Evolutionary conservation across 139 green algal genomes (phyloP).

Genomic region (Chlorella sp.): DNA sequence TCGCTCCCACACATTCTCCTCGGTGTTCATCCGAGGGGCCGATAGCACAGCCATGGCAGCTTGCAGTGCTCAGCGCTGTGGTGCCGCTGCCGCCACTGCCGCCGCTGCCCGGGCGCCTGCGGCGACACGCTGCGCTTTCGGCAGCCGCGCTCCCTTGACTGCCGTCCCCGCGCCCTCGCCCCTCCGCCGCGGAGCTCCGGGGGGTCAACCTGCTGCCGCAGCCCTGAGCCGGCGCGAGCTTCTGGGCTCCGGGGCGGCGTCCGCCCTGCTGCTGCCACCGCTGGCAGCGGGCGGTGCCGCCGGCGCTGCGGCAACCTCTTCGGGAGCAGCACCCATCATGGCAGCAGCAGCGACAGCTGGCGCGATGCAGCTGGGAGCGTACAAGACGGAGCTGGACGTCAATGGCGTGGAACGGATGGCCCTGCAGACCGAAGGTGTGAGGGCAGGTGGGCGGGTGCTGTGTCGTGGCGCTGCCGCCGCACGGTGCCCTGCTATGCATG

Average conservation of each 20-base stretch:
- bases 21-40: too few species aligned
- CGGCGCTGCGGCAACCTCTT: background rate
- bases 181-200: background rate
- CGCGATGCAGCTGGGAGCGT: background rate
- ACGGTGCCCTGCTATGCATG: too few species aligned
- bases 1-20: too few species aligned
- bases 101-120: background rate
- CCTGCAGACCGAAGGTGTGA: conserved; percentile 33
- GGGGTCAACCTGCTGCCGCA: background rate
- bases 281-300: background rate
- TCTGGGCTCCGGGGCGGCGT: conserved; percentile 1
- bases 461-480: too few species aligned
- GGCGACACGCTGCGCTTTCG: background rate
- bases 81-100: background rate
- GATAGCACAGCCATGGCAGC: background rate
- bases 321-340: background rate
- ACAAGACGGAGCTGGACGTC: background rate
- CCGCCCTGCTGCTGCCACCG: conserved; percentile 1
- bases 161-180: background rate
- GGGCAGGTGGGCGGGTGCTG: background rate
- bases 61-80: background rate
- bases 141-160: background rate
- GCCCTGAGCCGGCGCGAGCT: conserved; percentile 13
- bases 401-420: conserved; percentile 31
- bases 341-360: background rate